Evolutionary conservation across 2,329 filamentous ascomycete genomes (phyloP).

Genomic region (Apiospora malaysiana): DNA sequence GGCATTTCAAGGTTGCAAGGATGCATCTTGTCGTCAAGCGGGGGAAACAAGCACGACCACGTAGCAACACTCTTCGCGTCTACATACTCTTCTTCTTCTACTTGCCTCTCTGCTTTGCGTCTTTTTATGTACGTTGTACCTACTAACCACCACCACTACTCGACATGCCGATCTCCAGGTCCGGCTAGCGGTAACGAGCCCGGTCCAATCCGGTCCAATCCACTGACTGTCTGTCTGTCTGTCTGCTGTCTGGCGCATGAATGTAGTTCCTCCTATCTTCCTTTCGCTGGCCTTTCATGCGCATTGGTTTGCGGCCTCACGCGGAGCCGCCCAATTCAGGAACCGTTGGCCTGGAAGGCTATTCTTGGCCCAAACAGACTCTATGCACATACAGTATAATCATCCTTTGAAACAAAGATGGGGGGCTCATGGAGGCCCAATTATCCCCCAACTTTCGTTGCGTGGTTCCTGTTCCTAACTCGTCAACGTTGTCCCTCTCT

Average conservation of each 20-base stretch:
- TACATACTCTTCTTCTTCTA: background rate
- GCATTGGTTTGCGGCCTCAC: constrained; percentile 29
- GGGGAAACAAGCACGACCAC: constrained; percentile 26
- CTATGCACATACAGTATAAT: background rate
- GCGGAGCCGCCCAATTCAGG: constrained; percentile 34
- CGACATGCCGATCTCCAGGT: background rate
- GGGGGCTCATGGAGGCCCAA: constrained; percentile 26
- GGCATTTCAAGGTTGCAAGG: background rate
- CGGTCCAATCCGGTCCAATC: background rate
- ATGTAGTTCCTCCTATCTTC: constrained; percentile 2
- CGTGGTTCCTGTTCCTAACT: constrained; percentile 4
- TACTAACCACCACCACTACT: background rate
- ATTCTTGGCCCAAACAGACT: background rate
- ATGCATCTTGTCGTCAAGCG: constrained; percentile 19
- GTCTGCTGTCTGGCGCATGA: background rate
- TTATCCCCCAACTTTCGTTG: constrained; percentile 6
- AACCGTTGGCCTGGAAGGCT: constrained; percentile 28
- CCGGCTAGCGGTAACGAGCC: background rate
- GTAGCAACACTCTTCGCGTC: constrained; percentile 16
- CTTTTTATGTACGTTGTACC: background rate
- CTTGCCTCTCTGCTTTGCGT: background rate
- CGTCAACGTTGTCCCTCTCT: constrained; percentile 3
- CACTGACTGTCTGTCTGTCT: too few species aligned
- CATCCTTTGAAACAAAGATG: constrained; percentile 21
- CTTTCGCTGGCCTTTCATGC: constrained; percentile 6